These are phyloP conservation scores for Populus pruinosa DNA, from an alignment of 345 rosid genomes.

Conservation along the genomic window DNA sequence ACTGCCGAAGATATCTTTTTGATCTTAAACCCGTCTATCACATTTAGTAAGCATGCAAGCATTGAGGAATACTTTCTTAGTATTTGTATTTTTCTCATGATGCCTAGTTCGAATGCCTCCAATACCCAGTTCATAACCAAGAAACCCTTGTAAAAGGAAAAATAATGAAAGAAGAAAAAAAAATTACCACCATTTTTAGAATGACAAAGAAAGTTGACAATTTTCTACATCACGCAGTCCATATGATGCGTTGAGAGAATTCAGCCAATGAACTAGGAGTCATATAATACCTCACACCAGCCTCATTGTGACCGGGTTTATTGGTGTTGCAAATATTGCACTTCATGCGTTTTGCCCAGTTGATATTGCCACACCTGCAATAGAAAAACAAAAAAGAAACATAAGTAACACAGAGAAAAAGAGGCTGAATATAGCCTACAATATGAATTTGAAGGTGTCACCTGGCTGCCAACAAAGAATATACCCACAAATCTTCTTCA, in stretches of 20 bases:
- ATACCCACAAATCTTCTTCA: not conserved
- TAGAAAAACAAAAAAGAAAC: not conserved
- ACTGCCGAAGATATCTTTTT: not conserved
- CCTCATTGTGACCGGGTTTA: conserved; percentile 92
- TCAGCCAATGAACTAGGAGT: not conserved
- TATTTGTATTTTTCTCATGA: not conserved
- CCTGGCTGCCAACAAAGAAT: not conserved
- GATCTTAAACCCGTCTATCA: not conserved
- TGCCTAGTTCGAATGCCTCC: not conserved
- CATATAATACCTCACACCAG: conserved; percentile 76
- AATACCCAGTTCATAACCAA: not conserved
- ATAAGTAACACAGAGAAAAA: not conserved
- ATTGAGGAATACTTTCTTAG: not conserved
- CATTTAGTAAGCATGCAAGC: not conserved
- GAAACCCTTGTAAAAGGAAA: not conserved
- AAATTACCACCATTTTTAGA: not conserved
- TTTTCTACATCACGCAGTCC: not conserved
- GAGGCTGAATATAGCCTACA: not conserved
- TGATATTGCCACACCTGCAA: conserved; percentile 94
- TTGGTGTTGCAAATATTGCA: conserved; percentile 97
- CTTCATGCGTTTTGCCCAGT: conserved; percentile 94
- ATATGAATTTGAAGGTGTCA: not conserved
- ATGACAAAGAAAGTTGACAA: not conserved
- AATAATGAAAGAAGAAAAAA: not conserved
- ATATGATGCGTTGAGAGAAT: not conserved